These are phyloP conservation scores for Didymella pomorum DNA, from an alignment of 2,329 filamentous ascomycete genomes.

Conservation along the genomic window DNA sequence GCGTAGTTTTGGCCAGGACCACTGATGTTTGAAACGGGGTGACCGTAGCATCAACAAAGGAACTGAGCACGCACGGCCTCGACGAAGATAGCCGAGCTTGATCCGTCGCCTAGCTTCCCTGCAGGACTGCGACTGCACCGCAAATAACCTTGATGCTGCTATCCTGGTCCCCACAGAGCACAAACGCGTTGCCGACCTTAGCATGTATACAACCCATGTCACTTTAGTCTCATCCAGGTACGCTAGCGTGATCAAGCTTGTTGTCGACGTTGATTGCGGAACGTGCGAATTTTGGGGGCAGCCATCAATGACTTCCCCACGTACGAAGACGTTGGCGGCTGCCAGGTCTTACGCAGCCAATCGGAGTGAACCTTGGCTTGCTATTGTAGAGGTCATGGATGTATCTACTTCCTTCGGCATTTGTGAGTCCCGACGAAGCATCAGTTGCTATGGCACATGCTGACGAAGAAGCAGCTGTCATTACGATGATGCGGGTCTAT, in stretches of 20 bases:
- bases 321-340: constrained; percentile 10
- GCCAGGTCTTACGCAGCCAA: not conserved
- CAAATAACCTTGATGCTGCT: constrained; percentile 17
- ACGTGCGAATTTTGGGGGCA: not conserved
- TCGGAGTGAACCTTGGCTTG: not conserved
- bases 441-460: not conserved
- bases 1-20: constrained; percentile 15
- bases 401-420: not conserved
- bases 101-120: constrained; percentile 17
- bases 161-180: constrained; percentile 20
- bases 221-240: not conserved
- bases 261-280: constrained; percentile 8
- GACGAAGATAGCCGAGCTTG: constrained; percentile 10
- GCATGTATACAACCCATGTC: constrained; percentile 16
- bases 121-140: constrained; percentile 11
- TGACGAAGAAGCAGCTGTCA: not conserved
- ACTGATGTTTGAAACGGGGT: constrained; percentile 23
- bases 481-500: not conserved
- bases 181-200: constrained; percentile 12
- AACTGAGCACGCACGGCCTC: constrained; percentile 19
- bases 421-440: not conserved
- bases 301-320: constrained; percentile 10
- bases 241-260: not conserved
- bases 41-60: constrained; percentile 29
- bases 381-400: not conserved